These are phyloP conservation scores for Arthonia radiata DNA, from an alignment of 495 filamentous ascomycete species.

Conservation along the genomic window DNA sequence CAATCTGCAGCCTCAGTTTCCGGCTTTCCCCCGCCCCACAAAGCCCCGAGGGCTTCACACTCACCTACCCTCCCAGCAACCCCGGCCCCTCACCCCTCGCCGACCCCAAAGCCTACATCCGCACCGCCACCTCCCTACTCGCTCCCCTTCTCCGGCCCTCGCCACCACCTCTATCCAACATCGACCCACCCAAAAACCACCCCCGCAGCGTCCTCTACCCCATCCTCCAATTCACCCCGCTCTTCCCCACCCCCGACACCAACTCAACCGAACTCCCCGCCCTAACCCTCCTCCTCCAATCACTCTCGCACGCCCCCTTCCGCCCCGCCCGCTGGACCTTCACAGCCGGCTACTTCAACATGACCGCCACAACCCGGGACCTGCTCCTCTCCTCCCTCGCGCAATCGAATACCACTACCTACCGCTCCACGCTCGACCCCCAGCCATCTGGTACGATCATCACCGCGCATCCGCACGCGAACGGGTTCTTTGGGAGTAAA, in stretches of 20 bases:
- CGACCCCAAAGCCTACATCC: constrained; percentile 38
- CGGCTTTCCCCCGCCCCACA: constrained; percentile 34
- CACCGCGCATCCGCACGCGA: constrained; percentile 82
- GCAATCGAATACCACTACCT: constrained; percentile 1
- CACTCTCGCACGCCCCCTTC: constrained; percentile 31
- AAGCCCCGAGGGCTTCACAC: constrained; percentile 33
- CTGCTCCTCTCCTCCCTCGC: constrained; percentile 36
- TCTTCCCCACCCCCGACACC: constrained; percentile 41
- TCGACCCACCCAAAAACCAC: constrained; percentile 11
- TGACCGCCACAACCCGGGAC: constrained; percentile 52
- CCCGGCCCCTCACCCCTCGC: constrained; percentile 43
- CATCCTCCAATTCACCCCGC: constrained; percentile 58
- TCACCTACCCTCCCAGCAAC: constrained; percentile 63
- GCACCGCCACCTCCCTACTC: constrained; percentile 38
- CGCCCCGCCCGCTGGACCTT: constrained; percentile 64
- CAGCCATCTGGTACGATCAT: constrained; percentile 54
- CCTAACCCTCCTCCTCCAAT: constrained; percentile 44
- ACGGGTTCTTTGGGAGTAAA: constrained; percentile 79
- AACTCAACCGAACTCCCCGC: constrained; percentile 65
- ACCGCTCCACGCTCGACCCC: constrained; percentile 16
- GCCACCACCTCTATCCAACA: constrained; percentile 7
- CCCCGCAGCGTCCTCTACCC: constrained; percentile 41
- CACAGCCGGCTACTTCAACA: constrained; percentile 97
- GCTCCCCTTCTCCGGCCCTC: constrained; percentile 33
- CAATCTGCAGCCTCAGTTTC: constrained; percentile 59